Percentiles rank a stretch among this genome's conserved stretches.
Evolutionary conservation across 78 protist species (phyloP).

Genomic region (Protostelium mycophagum): DNA sequence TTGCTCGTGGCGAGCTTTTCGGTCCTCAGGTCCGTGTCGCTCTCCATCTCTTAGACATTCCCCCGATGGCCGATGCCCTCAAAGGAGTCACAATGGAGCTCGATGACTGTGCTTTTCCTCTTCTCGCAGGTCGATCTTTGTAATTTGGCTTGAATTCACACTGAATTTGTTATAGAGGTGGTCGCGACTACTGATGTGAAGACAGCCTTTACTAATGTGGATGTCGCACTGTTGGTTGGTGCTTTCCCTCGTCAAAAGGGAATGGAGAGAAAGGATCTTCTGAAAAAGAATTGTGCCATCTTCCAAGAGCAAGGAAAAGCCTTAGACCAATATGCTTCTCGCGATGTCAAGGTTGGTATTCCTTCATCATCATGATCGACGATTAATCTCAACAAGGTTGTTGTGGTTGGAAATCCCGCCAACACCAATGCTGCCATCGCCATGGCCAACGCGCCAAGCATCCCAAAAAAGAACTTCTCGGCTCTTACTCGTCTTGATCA

Average conservation of each 20-base stretch:
- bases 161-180: neutral
- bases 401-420: slow-evolving; percentile 97
- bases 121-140: neutral
- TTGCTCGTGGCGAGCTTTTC: slow-evolving; percentile 67
- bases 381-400: slow-evolving; percentile 4
- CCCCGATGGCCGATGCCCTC: slow-evolving; percentile 46
- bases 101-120: slow-evolving; percentile 51
- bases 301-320: slow-evolving; percentile 86
- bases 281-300: slow-evolving; percentile 74
- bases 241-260: slow-evolving; percentile 94
- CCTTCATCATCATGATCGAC: neutral
- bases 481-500: slow-evolving; percentile 93
- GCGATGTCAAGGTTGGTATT: slow-evolving; percentile 31
- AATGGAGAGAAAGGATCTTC: slow-evolving; percentile 91
- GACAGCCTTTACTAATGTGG: slow-evolving; percentile 45
- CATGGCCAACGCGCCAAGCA: slow-evolving; percentile 50
- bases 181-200: slow-evolving; percentile 53
- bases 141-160: neutral
- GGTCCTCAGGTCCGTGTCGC: slow-evolving; percentile 70
- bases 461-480: slow-evolving; percentile 83
- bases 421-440: slow-evolving; percentile 90
- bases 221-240: slow-evolving; percentile 82
- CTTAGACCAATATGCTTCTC: slow-evolving; percentile 64
- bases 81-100: slow-evolving; percentile 52
- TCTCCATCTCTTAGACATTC: slow-evolving; percentile 87